Evolutionary conservation across 1,139 yeast species (phyloP), one percentile per base, ranked within the genome.

Genomic region (Hemisphaericaspora subhashii): DNA sequence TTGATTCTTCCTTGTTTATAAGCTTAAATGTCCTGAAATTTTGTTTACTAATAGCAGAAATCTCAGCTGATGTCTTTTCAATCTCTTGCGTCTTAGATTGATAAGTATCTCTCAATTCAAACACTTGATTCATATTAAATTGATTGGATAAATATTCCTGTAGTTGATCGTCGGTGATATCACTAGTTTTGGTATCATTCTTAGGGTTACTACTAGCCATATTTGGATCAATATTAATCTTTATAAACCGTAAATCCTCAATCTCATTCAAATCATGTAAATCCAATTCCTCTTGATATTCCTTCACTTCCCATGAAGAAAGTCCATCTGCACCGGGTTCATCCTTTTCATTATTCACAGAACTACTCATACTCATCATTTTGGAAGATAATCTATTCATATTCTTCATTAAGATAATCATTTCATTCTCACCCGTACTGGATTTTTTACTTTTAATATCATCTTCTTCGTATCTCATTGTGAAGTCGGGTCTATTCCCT

Each of bases 371-470:
- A 43, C 77, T 75, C 46, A 88, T 77, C 86, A 92, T 86, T 50
- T 90, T 80, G 42, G 88, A 81, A 50, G 95, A 84, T 36, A 92
- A 68, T 44, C 88, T 77, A 60, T 92, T 92, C 95, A 90, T 89
- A 45, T 95, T 87, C 50, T 84, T 76, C 68, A 92, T 74, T 26
- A 89, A 81, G 10, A 86, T 79, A 15, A 87, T 73, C 58, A 86
- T 73, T 47, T 83, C 88, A 26, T 78, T 79, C 40, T 81, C 81
- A 7, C 34, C 29, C 13, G 28, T 13, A 18, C 40, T 45, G 17
- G 36, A 43, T 53, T 60, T 61, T 45, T 62, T 57, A 47, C 64
- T 59, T 48, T 65, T 62, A 49, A 64, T 21, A 22, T 40, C 42
- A 26, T 78, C 54, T 33, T 64, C 86, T 61, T 83, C 81, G 42